phyloP scores from a whole-genome alignment of 306 rosid genomes.

The Citrullus amarus region DNA sequence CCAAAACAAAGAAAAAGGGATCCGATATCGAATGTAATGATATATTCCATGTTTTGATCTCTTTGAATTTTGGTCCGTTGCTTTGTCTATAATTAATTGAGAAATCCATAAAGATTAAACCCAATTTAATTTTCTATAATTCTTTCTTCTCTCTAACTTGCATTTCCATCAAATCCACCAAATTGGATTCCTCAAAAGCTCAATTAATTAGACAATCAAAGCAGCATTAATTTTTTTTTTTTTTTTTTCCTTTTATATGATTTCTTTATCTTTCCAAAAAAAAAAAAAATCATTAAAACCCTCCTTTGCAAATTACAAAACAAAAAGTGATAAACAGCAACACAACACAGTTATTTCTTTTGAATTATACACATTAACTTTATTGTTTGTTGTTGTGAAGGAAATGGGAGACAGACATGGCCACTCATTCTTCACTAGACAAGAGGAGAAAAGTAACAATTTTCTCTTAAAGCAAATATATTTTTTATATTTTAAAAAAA shows the following conservation, averaged over 20 bases:
- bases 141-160: background rate
- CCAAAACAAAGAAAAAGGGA: too few species aligned
- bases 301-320: background rate
- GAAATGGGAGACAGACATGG: conserved; percentile 3
- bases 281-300: background rate
- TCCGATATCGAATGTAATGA: background rate
- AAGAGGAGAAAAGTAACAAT: background rate
- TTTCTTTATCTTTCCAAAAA: background rate
- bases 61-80: conserved; percentile 7
- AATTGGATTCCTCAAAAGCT: background rate
- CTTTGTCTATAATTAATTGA: conserved; percentile 25
- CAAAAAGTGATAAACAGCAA: background rate
- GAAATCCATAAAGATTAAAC: conserved; percentile 4
- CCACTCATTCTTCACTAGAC: background rate
- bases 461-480: background rate
- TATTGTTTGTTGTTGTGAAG: conserved; percentile 1
- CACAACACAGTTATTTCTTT: conserved; percentile 4
- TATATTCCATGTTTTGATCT: background rate
- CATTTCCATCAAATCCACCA: background rate
- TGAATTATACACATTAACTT: conserved; percentile 1
- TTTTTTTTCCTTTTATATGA: too few species aligned
- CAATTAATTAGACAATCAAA: background rate
- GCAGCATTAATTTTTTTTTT: background rate
- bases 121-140: conserved; percentile 6
- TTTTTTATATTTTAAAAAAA: background rate